These are phyloP conservation scores for Eutrema japonicum DNA, from an alignment of 345 rosid species.

Conservation along the genomic window DNA sequence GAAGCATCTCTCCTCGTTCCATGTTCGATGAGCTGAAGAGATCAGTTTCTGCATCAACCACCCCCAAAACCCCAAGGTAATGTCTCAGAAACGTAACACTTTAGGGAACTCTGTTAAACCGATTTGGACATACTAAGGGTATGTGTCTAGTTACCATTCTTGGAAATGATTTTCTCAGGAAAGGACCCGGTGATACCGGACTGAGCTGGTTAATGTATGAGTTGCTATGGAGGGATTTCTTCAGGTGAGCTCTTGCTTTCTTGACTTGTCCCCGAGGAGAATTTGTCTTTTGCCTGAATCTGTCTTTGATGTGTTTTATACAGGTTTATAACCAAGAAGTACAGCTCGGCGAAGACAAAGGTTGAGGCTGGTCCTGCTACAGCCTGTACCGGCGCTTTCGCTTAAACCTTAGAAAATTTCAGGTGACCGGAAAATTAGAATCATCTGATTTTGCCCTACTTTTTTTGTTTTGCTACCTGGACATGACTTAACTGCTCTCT, in stretches of 20 bases:
- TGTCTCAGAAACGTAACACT: conserved; percentile 21
- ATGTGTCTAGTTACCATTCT: conserved; percentile 26
- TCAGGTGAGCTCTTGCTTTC: conserved; percentile 58
- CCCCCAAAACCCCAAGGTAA: conserved; percentile 32
- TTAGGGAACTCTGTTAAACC: background rate
- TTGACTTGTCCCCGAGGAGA: background rate
- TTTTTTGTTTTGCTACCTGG: conserved; percentile 9
- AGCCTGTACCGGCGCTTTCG: conserved; percentile 69
- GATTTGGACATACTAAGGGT: conserved; percentile 7
- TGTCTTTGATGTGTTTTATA: conserved; percentile 11
- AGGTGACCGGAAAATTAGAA: conserved; percentile 18
- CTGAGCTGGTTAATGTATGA: conserved; percentile 84
- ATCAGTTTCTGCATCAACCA: conserved; percentile 45
- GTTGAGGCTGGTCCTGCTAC: conserved; percentile 73
- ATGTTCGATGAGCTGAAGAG: conserved; percentile 95
- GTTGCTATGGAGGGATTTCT: conserved; percentile 97
- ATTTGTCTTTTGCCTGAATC: conserved; percentile 3
- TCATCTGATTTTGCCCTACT: conserved; percentile 11
- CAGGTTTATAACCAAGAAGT: conserved; percentile 90
- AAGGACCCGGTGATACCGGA: conserved; percentile 57
- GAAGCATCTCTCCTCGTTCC: conserved; percentile 91
- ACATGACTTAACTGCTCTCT: conserved; percentile 33
- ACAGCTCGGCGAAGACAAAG: conserved; percentile 62
- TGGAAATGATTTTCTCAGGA: conserved; percentile 39
- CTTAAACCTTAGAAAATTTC: conserved; percentile 44